Evolutionary conservation across 805 yeast genomes (phyloP).

Genomic region (Diddensiella transvaalensis): DNA sequence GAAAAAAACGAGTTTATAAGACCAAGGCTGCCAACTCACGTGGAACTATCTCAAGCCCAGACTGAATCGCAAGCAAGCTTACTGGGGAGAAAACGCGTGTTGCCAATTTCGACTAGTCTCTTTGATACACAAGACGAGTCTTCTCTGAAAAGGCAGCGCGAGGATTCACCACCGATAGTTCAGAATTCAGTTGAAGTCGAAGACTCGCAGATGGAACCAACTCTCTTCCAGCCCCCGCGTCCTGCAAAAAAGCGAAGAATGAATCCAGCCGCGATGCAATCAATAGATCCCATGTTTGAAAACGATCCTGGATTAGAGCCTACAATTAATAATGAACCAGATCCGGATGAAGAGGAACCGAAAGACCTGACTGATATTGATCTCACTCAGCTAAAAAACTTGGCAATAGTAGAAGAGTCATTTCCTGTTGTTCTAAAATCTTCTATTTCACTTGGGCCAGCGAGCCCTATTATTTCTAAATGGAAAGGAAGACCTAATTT

Average conservation of each 20-base stretch:
- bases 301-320: constrained; percentile 7
- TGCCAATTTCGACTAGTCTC: neutral
- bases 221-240: neutral
- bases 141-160: neutral
- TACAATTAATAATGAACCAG: neutral
- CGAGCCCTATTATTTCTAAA: neutral
- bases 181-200: neutral
- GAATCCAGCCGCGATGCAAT: neutral
- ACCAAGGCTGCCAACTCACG: neutral
- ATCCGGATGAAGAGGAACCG: neutral
- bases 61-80: neutral
- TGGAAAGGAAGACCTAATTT: constrained; percentile 21
- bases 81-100: neutral
- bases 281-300: constrained; percentile 6
- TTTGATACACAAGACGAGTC: neutral
- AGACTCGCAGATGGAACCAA: neutral
- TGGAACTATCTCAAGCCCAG: neutral
- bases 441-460: neutral
- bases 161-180: neutral
- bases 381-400: constrained; percentile 9
- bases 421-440: constrained; percentile 7
- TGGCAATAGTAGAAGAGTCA: constrained; percentile 19
- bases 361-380: constrained; percentile 3
- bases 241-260: neutral
- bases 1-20: neutral